A percentile compares a stretch with the other conserved stretches of the same genome.
phyloP scores from a whole-genome alignment of 208 protist genomes.

The Leishmania arabica region DNA sequence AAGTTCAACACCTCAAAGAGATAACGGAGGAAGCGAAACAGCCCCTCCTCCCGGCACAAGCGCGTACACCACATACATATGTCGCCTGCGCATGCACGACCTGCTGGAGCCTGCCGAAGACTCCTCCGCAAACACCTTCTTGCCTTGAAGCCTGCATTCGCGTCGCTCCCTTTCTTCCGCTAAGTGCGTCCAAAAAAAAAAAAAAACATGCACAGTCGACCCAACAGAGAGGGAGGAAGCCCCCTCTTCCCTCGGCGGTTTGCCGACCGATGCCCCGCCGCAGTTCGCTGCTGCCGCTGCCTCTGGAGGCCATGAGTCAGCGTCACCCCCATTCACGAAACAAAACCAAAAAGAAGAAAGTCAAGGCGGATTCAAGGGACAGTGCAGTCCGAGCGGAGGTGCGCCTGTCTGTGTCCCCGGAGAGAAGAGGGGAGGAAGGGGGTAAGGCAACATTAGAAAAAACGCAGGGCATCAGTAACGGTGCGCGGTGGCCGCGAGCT shows the following conservation, averaged over 20 bases:
- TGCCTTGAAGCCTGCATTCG: background rate
- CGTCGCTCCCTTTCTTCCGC: background rate
- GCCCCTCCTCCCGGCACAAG: background rate
- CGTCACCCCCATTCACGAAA: background rate
- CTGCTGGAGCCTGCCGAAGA: background rate
- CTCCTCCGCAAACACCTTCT: background rate
- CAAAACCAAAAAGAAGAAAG: background rate
- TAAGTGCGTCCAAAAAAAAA: no score
- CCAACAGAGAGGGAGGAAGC: background rate
- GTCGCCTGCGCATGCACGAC: background rate
- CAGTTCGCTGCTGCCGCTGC: background rate
- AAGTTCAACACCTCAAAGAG: background rate
- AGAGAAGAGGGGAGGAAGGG: background rate
- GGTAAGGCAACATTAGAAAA: background rate
- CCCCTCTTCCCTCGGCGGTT: background rate
- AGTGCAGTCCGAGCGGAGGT: background rate
- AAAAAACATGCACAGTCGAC: no score
- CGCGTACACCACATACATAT: background rate
- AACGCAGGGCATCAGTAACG: background rate
- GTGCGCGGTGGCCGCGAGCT: background rate
- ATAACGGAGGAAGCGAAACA: background rate
- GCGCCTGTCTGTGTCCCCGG: background rate
- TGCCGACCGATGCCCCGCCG: background rate
- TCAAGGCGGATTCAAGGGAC: background rate
- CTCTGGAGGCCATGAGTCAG: background rate